Evolutionary conservation across 1,284 basidiomycete species (phyloP), one percentile per base, ranked within the genome.

Genomic region (Cutaneotrichosporon sp.): DNA sequence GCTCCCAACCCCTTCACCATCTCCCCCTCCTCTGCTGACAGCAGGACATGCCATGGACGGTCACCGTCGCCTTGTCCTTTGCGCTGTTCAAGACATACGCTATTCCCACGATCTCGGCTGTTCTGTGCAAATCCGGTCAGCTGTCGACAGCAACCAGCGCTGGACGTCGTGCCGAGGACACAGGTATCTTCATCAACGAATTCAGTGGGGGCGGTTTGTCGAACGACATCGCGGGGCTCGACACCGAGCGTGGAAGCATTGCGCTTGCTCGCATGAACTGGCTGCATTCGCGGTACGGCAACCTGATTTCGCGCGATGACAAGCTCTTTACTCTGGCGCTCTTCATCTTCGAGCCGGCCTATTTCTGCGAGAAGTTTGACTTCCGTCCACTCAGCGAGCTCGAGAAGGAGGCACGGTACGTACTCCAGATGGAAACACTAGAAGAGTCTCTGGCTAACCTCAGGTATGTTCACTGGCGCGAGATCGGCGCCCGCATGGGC

Each of bases 11-110:
- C n/a, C n/a, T n/a, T n/a, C n/a, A 14, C 46, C 33, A 16, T n/a
- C 25, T 16, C n/a, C 17, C n/a, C 7, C 20, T 5, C 24, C 46
- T 20, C 4, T 27, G 26, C 43, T 51, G 20, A 51, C 34, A 24
- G 22, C 33, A 57, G 55, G 55, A 57, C 35, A 39, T 57, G 35
- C 55, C 55, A 5, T 48, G 49, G 27, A 47, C 46, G 11, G 24
- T 44, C 24, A 25, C 41, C 4, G 24, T 57, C 29, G 37, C 48
- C 2, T 46, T 57, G 31, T 39, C 33, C 7, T 57, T 57, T 22
- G 55, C 55, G 1, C 45, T 57, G 8, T 57, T 57, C 55, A 53
- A 54, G 46, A 57, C 55, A 4, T 57, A 57, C 27, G 55, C 51
- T 5, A 37, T 57, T 11, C 51, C 51, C 6, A 45, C 49, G 27